These are phyloP conservation scores for Alloascoidea africana DNA, from an alignment of 805 yeast genomes.

Conservation along the genomic window DNA sequence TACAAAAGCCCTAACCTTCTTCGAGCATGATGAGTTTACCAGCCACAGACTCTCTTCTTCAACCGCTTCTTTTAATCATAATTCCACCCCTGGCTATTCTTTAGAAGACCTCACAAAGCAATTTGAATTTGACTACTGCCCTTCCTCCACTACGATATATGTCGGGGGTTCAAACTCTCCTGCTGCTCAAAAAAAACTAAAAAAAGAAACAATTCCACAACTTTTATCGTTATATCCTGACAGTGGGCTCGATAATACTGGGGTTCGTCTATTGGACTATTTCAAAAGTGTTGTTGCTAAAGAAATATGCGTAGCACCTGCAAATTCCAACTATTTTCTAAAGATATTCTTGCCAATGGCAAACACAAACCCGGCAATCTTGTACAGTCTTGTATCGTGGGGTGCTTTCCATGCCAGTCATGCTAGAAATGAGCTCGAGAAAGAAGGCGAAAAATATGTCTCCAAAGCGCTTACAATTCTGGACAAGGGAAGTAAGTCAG, in stretches of 20 bases:
- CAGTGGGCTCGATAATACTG: conserved; percentile 24
- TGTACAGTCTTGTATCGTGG: conserved; percentile 45
- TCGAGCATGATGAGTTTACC: no score
- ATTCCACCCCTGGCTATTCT: no score
- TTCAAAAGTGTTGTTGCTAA: conserved; percentile 32
- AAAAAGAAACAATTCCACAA: no score
- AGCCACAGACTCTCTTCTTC: no score
- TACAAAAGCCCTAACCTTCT: no score
- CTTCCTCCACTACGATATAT: neutral
- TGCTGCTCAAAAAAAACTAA: no score
- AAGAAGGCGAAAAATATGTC: conserved; percentile 12
- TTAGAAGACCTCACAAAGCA: neutral
- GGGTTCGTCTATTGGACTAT: conserved; percentile 29
- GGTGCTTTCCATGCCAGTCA: conserved; percentile 21
- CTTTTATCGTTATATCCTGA: conserved; percentile 1
- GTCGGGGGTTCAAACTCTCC: no score
- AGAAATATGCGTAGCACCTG: conserved; percentile 31
- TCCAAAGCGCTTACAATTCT: conserved; percentile 10
- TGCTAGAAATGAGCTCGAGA: conserved; percentile 15
- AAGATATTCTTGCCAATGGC: conserved; percentile 41
- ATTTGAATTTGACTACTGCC: conserved; percentile 1
- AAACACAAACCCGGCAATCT: conserved; percentile 27
- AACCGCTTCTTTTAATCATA: no score
- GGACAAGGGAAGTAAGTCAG: neutral
- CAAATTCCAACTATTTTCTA: conserved; percentile 32